Base-by-base conservation (phyloP, 2,329 filamentous ascomycete species). In the Neofusicoccum ribis region DNA sequence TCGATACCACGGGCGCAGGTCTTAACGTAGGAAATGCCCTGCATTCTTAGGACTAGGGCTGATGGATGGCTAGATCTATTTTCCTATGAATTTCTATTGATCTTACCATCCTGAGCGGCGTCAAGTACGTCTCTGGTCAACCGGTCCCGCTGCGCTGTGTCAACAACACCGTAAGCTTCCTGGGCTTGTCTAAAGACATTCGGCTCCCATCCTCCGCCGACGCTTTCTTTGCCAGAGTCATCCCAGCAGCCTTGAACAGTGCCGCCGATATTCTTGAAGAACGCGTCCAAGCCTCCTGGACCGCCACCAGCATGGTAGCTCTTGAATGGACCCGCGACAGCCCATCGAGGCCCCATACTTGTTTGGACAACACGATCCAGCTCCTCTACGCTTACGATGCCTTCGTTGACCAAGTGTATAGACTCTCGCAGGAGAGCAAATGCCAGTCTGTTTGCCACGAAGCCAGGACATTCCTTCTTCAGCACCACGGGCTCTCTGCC, bases 231-330 rank as follows among this genome's bases (percentile, higher is more conserved):
- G 46, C 83, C 84, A 50, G 78, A 74, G 64, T 83, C 81, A 59
- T 80, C 76, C 85, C 85, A 87, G 65, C 83, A 84, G 23, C 74
- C 80, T 69, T 84, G 80, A 61, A 87, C 81, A 0, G 85, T 86
- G 11, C 79, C 80, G 5, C 83, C 84, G 69, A 88, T 82, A 69
- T 87, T 87, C 51, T 81, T 77, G 68, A 87, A 79, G 65, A 87
- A 86, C 0, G 78, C 81, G 12, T 77, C 73, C 64, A 87, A 73
- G 0, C 86, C 85, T 2, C 79, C 81, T 11, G 79, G 76, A 2
- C 86, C 85, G 11, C 86, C 85, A 2, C 85, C 85, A 60, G 84
- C 84, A 74, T 85, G 82, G 74, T 87, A 88, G 56, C 83, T 83
- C 72, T 85, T 84, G 70, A 87, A 87, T 3, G 85, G 83, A 1